These are phyloP conservation scores for Nymphaea thermarum DNA, from an alignment of 164 flowering plant species.

Conservation along the genomic window DNA sequence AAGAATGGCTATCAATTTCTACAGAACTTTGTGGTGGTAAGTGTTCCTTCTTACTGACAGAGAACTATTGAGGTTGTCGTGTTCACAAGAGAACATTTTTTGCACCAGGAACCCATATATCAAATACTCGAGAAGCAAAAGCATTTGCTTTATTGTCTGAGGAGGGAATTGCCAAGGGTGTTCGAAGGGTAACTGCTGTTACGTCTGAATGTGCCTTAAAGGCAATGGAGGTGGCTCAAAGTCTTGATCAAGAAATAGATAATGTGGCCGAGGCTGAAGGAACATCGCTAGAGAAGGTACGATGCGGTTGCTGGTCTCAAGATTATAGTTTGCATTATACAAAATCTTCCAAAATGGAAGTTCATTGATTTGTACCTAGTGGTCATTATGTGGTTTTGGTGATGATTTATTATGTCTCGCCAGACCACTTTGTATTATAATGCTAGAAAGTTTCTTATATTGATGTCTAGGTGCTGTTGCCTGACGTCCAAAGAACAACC, in stretches of 20 bases:
- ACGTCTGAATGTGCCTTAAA: slow-evolving; percentile 64
- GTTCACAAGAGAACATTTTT: not conserved
- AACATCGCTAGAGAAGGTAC: slow-evolving; percentile 68
- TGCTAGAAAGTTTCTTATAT: too few relatives aligned
- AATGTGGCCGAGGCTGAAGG: slow-evolving; percentile 52
- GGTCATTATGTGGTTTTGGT: too few relatives aligned
- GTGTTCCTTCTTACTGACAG: not conserved
- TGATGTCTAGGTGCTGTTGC: too few relatives aligned
- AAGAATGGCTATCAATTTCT: slow-evolving; percentile 68
- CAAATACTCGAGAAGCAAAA: slow-evolving; percentile 89
- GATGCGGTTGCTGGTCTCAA: not conserved
- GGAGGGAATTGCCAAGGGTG: slow-evolving; percentile 94
- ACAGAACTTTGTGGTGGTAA: slow-evolving; percentile 96
- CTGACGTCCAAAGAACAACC: too few relatives aligned
- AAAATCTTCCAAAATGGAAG: too few relatives aligned
- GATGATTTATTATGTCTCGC: too few relatives aligned
- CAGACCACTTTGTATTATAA: too few relatives aligned
- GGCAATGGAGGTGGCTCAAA: slow-evolving; percentile 50
- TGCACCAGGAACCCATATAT: slow-evolving; percentile 75
- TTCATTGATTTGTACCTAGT: too few relatives aligned
- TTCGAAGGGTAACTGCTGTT: slow-evolving; percentile 88
- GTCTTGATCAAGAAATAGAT: slow-evolving; percentile 62
- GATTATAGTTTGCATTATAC: too few relatives aligned
- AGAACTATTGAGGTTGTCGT: not conserved
- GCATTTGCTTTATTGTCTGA: slow-evolving; percentile 86